Conservation (phyloP, 106 monocot genomes). For the Dendrobium chrysotoxum region DNA sequence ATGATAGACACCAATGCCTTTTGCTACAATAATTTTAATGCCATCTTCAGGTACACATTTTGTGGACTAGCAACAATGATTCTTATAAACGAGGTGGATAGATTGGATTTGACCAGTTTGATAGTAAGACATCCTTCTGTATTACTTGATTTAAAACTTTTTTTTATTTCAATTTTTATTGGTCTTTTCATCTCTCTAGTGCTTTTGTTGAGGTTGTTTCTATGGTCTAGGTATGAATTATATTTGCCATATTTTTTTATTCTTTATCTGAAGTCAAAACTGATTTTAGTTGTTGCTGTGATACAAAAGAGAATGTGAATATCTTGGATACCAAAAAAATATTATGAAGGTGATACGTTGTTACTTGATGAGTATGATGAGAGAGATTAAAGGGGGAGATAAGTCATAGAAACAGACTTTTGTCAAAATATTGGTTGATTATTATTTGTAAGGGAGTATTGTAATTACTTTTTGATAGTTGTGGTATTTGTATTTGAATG, state of each 20-base stretch:
- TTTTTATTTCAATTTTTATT: not conserved
- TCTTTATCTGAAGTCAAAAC: not conserved
- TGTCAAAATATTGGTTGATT: too few species aligned
- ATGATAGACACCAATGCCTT: not conserved
- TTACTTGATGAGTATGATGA: too few species aligned
- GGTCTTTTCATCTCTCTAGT: not conserved
- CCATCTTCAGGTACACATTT: slow-evolving; percentile 82
- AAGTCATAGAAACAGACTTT: too few species aligned
- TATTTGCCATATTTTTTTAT: not conserved
- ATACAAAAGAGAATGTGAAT: not conserved
- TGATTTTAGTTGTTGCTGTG: not conserved
- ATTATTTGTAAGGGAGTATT: too few species aligned
- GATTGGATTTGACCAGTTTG: slow-evolving; percentile 63
- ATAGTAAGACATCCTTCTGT: slow-evolving; percentile 57
- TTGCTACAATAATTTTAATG: not conserved
- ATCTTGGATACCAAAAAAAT: too few species aligned
- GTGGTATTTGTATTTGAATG: too few species aligned
- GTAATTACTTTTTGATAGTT: too few species aligned
- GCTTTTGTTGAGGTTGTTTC: not conserved
- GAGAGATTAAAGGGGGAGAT: too few species aligned
- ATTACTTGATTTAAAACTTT: not conserved
- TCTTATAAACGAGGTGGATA: slow-evolving; percentile 80
- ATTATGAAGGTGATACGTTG: too few species aligned
- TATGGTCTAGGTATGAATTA: not conserved
- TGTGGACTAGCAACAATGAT: slow-evolving; percentile 96